Evolutionary conservation across 352 stramenopile genomes (phyloP), one percentile per base, ranked within the genome.

Genomic region (Achlya hypogyna): DNA sequence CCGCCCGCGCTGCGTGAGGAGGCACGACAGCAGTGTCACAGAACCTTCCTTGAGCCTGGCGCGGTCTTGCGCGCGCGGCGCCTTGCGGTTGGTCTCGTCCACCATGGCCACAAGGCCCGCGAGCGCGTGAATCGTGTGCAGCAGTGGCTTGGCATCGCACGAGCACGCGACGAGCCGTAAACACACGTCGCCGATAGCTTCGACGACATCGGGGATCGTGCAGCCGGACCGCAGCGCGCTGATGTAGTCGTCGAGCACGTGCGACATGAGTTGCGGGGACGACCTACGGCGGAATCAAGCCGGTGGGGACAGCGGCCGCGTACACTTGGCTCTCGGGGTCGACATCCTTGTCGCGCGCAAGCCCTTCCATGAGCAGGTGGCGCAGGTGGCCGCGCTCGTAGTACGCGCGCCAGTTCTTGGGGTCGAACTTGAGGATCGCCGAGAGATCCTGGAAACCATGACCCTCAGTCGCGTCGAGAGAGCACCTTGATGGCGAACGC

Each of bases 351-450:
- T 58, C 60, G 35, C 51, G 38, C 2, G 9, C 60, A 16, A 67
- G n/a, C 4, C 83, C 78, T 51, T 92, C 83, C 49, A 92, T 76
- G 0, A 78, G 76, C 5, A 78, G 73, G 22, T 90, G 76, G 14
- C 83, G 81, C 28, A 92, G 74, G 35, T 78, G 84, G 5, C 79
- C 83, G 23, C 83, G 79, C 62, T 92, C 83, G 63, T 90, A 92
- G 59, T 87, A 87, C n/a, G 83, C 83, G 18, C 80, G 79, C 83
- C 83, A 92, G 69, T 82, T 88, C 34, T 72, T 72, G n/a, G 78
- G 74, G 42, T 92, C 83, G 14, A 82, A 71, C 0, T 74, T 63
- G 10, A 90, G 51, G 9, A 80, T 81, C 0, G 78, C 78, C 16
- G 83, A 84, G 20, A 90, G 65, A 38, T 92, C 83, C 22, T 90